These are phyloP conservation scores for Coprinellus aureogranulatus DNA, from an alignment of 768 basidiomycete species.

Conservation along the genomic window DNA sequence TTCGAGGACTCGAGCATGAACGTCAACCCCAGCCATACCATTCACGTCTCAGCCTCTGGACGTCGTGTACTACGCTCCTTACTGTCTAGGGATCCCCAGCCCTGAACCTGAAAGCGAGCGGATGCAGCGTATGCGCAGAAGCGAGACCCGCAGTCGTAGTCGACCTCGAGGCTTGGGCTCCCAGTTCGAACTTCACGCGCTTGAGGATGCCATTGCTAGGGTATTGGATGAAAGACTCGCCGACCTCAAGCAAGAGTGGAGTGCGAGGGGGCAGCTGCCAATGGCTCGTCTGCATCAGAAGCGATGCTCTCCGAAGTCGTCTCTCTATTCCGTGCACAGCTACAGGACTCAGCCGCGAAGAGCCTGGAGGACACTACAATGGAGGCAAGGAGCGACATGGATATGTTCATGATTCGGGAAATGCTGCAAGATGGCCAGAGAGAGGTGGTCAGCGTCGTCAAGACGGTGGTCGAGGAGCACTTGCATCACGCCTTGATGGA, in stretches of 20 bases:
- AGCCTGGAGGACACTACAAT: constrained; percentile 59
- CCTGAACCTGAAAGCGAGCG: not conserved
- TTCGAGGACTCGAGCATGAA: not conserved
- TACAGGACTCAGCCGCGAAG: constrained; percentile 59
- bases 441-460: constrained; percentile 55
- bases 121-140: not conserved
- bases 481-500: not conserved
- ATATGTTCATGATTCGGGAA: constrained; percentile 73
- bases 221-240: constrained; percentile 70
- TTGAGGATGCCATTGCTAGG: constrained; percentile 60
- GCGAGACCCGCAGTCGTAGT: constrained; percentile 20
- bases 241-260: constrained; percentile 39
- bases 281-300: constrained; percentile 48
- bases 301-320: constrained; percentile 65
- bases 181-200: constrained; percentile 56
- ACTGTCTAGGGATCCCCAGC: not conserved
- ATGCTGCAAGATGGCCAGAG: constrained; percentile 66
- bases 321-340: constrained; percentile 62
- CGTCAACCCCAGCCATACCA: not conserved
- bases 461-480: constrained; percentile 17
- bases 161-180: constrained; percentile 47
- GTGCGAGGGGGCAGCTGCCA: not conserved
- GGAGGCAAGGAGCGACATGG: constrained; percentile 75
- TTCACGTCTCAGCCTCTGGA: not conserved
- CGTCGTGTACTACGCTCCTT: not conserved